Evolutionary conservation across 192 early-diverging fungal genomes (phyloP).

Genomic region (Haplosporangium gracile): DNA sequence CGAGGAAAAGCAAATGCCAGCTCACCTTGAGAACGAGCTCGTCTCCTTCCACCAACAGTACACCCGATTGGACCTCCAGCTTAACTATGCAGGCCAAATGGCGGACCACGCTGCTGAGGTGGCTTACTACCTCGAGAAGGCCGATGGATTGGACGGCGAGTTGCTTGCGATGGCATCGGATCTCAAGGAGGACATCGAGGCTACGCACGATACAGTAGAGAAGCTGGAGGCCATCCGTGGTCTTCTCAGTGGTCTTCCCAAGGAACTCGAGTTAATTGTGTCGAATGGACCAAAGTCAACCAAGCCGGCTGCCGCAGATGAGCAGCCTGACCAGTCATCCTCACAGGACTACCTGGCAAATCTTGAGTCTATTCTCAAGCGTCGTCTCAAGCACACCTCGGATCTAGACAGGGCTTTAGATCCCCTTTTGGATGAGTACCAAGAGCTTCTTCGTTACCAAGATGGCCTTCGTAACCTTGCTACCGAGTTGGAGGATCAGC

Average conservation of each 20-base stretch:
- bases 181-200: slow-evolving; percentile 34
- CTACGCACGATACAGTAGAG: slow-evolving; percentile 11
- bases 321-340: not conserved
- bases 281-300: slow-evolving; percentile 7
- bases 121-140: slow-evolving; percentile 29
- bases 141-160: slow-evolving; percentile 16
- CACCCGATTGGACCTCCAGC: slow-evolving; percentile 15
- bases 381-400: not conserved
- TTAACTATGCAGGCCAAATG: slow-evolving; percentile 19
- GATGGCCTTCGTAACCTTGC: slow-evolving; percentile 24
- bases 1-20: not conserved
- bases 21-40: slow-evolving; percentile 23
- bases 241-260: slow-evolving; percentile 4
- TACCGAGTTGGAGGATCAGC: slow-evolving; percentile 11
- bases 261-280: slow-evolving; percentile 12
- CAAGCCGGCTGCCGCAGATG: not conserved
- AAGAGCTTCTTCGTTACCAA: slow-evolving; percentile 31
- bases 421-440: slow-evolving; percentile 28
- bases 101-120: slow-evolving; percentile 22
- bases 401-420: slow-evolving; percentile 15
- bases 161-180: slow-evolving; percentile 18
- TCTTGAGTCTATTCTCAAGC: slow-evolving; percentile 19
- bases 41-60: slow-evolving; percentile 30
- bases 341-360: not conserved
- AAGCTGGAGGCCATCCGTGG: not conserved